Base-by-base conservation (phyloP, 2,329 filamentous ascomycete species). In the Botrytis porri region DNA sequence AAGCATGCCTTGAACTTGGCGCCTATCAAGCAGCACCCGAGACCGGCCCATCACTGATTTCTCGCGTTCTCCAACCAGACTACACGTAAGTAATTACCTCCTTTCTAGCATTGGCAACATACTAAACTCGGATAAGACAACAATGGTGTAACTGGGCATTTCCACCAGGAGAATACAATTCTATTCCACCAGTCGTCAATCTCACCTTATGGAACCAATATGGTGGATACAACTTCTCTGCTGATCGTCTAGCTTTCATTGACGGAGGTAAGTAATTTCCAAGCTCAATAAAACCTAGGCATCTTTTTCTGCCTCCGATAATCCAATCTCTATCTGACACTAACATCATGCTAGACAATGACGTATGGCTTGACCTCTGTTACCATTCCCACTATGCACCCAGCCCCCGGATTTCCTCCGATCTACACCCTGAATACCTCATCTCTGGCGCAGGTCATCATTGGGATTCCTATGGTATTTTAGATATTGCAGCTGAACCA, bases 81-180 rank as follows among this genome's bases (percentile, higher is more conserved):
- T 88, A 88, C 78, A 87, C 85, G 54, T 86, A 87, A 75, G 84
- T 54, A 29, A 45, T 25, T 14, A 6, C 43, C 59, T 6, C 14
- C 35, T 20, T 22, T 9, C 59, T 25, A 32, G 65, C 29, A 39
- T 32, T 65, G 8, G 39, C 35, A 32, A 35, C 29, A 20, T 6
- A 61, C 43, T 71, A 43, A 73, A 18, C 16, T 22, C 7, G 6
- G 51, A 39, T n/a, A 29, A 76, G 75, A 4, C 77, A 79, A 76
- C 75, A 87, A 78, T 88, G 86, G 85, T 88, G 86, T 75, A 83
- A 77, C n/a, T 86, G 86, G 85, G 85, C 86, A 1, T 88, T 87
- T 75, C 84, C 85, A 0, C 74, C 81, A 1, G 86, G 86, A 0
- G 70, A 81, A 39, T 82, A 84, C 79, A 86, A 85, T 75, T 75